Conservation (phyloP, 2,329 filamentous ascomycete species). For the Colletotrichum agaves region DNA sequence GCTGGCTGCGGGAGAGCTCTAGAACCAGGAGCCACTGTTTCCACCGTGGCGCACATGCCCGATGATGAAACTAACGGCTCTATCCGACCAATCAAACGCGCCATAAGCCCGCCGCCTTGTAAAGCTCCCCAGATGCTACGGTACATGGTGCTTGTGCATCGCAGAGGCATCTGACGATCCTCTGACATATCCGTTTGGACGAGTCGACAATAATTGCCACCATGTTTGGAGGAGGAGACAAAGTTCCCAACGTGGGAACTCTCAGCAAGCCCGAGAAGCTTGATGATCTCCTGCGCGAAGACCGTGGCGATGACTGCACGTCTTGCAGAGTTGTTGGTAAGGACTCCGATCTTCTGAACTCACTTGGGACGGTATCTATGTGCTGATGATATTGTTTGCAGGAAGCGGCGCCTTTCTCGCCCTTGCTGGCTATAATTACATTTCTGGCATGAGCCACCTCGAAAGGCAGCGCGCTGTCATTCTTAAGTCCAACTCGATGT, state of each 20-base stretch:
- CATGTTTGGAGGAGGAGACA: constrained; percentile 56
- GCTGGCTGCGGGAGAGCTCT: constrained; percentile 31
- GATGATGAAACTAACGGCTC: constrained; percentile 46
- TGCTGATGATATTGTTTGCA: constrained; percentile 46
- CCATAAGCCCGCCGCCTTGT: background rate
- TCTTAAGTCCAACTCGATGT: constrained; percentile 73
- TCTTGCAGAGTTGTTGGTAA: constrained; percentile 78
- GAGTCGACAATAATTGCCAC: constrained; percentile 10
- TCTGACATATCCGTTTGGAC: background rate
- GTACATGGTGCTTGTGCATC: background rate
- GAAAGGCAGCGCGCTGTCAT: constrained; percentile 73
- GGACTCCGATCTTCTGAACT: constrained; percentile 42
- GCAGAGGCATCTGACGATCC: constrained; percentile 11
- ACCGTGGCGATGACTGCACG: constrained; percentile 73
- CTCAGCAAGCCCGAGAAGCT: constrained; percentile 71
- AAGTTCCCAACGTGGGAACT: constrained; percentile 60
- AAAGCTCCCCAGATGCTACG: constrained; percentile 17
- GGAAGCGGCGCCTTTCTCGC: constrained; percentile 81
- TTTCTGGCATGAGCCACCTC: constrained; percentile 78
- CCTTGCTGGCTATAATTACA: constrained; percentile 81
- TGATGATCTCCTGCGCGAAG: constrained; percentile 65
- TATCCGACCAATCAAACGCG: constrained; percentile 24
- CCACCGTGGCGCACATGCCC: constrained; percentile 26
- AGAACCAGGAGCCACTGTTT: constrained; percentile 22
- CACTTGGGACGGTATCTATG: background rate